Base-by-base conservation (phyloP, 768 basidiomycete species). In the Pulveroboletus sp. region DNA sequence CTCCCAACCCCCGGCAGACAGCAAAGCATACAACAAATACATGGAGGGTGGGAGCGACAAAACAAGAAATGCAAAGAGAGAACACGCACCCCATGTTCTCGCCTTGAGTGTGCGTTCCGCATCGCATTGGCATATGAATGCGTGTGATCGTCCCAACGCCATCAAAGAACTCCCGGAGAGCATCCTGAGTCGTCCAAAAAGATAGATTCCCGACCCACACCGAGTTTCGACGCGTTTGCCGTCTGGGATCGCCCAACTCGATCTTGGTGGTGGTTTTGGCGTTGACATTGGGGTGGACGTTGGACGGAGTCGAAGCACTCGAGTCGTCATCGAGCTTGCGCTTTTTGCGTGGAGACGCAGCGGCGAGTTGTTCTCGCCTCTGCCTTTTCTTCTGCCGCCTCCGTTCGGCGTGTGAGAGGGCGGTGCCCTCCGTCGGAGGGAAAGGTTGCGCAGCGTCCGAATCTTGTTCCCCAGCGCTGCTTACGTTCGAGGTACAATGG, bases 141-240 rank as follows among this genome's bases (percentile, higher is more conserved):
- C 92, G 74, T 15, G 86, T 89, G 51, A 92, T 81, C 59, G 84
- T 86, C 33, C 85, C 88, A 27, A 72, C 80, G 1, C 76, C 80
- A 37, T 80, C 76, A 64, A 92, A 91, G 69, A 91, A 92, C 28
- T 57, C 61, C 37, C 74, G 76, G 30, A 98, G 70, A n/a, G 84
- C 72, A 10, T 86, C 81, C 49, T 77, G 72, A 0, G 86, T 89
- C 45, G 95, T 97, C 69, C 86, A 88, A 77, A 87, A 98, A 6
- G 88, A 78, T 66, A 98, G 64, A 69, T 98, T 98, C 37, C 95
- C 95, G 28, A 97, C 88, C 95, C 95, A 98, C 41, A 97, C 76
- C 5, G 91, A 94, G 65, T 94, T 83, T 67, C 89, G 82, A 24
- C 86, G 81, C 66, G 83, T 84, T 62, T 54, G 57, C 49, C 61